Conservation (phyloP, 371 early-diverging fungal genomes). For the Haplosporangium sp. region DNA sequence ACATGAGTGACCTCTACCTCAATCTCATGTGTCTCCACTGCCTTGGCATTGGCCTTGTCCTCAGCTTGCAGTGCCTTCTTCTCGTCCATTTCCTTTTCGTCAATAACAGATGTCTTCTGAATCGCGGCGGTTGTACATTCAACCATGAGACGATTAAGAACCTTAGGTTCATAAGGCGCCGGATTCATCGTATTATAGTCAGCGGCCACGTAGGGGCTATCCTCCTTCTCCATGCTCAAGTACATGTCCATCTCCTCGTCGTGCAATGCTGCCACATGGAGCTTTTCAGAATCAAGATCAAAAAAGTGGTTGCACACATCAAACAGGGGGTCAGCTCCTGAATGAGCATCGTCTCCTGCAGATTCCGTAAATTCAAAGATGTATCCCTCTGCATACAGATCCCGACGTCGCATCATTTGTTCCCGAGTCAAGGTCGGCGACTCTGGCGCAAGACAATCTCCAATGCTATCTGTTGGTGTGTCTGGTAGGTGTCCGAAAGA, state of each 20-base stretch:
- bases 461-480: constrained; percentile 33
- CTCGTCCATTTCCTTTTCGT: background rate
- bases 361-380: constrained; percentile 17
- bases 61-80: constrained; percentile 13
- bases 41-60: constrained; percentile 1
- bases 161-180: constrained; percentile 35
- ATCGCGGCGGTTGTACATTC: background rate
- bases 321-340: constrained; percentile 30
- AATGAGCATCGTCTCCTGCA: constrained; percentile 17
- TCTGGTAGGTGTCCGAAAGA: constrained; percentile 23
- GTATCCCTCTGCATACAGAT: constrained; percentile 20
- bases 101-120: constrained; percentile 26
- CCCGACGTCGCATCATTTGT: constrained; percentile 37
- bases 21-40: background rate
- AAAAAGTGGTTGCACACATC: constrained; percentile 28
- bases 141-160: constrained; percentile 9
- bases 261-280: constrained; percentile 6
- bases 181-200: constrained; percentile 33
- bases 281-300: constrained; percentile 20
- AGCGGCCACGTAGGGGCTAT: constrained; percentile 22
- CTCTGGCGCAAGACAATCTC: constrained; percentile 46
- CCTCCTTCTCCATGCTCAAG: constrained; percentile 50
- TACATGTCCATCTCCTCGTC: constrained; percentile 53
- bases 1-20: constrained; percentile 18
- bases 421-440: constrained; percentile 44